phyloP scores from a whole-genome alignment of 192 early-diverging fungal genomes.

The Chytriomyces sp. region DNA sequence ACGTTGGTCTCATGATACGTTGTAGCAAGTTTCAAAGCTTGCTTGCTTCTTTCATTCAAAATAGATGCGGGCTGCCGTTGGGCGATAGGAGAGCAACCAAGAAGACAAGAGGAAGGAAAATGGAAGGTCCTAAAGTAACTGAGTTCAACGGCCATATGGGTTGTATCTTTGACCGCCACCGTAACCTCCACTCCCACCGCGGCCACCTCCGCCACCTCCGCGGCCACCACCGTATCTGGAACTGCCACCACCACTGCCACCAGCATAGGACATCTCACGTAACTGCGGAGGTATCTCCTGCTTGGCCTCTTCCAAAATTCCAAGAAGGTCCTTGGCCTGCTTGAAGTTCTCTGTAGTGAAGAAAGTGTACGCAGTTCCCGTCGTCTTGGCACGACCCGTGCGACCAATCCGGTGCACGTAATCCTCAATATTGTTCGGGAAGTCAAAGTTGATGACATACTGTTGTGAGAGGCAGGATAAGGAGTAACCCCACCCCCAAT shows the following conservation, averaged over 20 bases:
- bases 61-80: too few relatives aligned
- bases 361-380: slow-evolving; percentile 62
- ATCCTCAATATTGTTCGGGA: slow-evolving; percentile 95
- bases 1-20: too few relatives aligned
- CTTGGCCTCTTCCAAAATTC: slow-evolving; percentile 61
- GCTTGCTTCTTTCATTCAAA: too few relatives aligned
- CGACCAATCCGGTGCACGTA: slow-evolving; percentile 83
- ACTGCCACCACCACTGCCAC: slow-evolving; percentile 49
- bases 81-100: too few relatives aligned
- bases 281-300: slow-evolving; percentile 57
- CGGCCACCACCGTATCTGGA: slow-evolving; percentile 36
- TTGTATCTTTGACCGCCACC: slow-evolving; percentile 51
- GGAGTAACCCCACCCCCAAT: slow-evolving; percentile 5
- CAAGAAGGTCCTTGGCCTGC: slow-evolving; percentile 49
- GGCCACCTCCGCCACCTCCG: slow-evolving; percentile 54
- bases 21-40: too few relatives aligned
- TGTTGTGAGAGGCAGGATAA: slow-evolving; percentile 22
- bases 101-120: too few relatives aligned
- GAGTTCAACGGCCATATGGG: slow-evolving; percentile 33
- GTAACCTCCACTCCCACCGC: slow-evolving; percentile 53
- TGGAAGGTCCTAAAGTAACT: too few relatives aligned
- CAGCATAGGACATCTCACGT: slow-evolving; percentile 43
- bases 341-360: slow-evolving; percentile 61
- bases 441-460: slow-evolving; percentile 90
- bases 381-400: slow-evolving; percentile 59